Evolutionary conservation across 169 alveolate genomes (phyloP), one percentile per base, ranked within the genome.

Genomic region (Cryptosporidium parvum): DNA sequence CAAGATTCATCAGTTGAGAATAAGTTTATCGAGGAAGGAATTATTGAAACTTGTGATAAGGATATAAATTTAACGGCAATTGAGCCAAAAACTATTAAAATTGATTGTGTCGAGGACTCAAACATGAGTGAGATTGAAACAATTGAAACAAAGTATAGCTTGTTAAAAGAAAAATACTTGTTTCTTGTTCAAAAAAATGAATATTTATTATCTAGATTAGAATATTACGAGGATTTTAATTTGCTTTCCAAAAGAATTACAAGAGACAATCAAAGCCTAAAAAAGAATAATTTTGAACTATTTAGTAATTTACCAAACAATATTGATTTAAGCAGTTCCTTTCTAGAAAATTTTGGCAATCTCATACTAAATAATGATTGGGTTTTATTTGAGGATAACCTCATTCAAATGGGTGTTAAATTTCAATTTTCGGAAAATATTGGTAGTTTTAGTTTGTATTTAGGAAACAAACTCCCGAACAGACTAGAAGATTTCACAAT

Each of bases 341-440:
- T 65, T 65, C 44, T 80, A 10, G 26, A 39, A 23, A 80, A 80
- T 65, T 62, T 80, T 21, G 65, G 18, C 33, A 61, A 62, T 14
- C 75, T 80, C 29, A 59, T 80, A 16, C 26, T 48, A 12, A n/a
- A 23, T 1, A 80, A 80, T 67, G 89, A 80, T 29, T 80, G 89
- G 89, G 35, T 80, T n/a, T 42, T 59, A n/a, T 80, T 62, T 42
- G 89, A 80, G 39, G 75, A 80, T 65, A 80, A 80, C n/a, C 21
- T 58, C 1, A 21, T 80, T 80, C 89, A 80, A 48, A 62, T 80
- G 5, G 89, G 89, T 26, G 12, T 80, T 14, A 62, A 59, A 62
- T 6, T 33, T 42, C 59, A 59, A 16, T 62, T 44, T 59, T 45
- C 61, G 5, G 75, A 58, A 4, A 39, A 33, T 18, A 62, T 23